Percentiles rank a stretch among this genome's conserved stretches.
These are phyloP conservation scores for Spiraea crenata DNA, from an alignment of 331 rosid genomes.

Conservation along the genomic window DNA sequence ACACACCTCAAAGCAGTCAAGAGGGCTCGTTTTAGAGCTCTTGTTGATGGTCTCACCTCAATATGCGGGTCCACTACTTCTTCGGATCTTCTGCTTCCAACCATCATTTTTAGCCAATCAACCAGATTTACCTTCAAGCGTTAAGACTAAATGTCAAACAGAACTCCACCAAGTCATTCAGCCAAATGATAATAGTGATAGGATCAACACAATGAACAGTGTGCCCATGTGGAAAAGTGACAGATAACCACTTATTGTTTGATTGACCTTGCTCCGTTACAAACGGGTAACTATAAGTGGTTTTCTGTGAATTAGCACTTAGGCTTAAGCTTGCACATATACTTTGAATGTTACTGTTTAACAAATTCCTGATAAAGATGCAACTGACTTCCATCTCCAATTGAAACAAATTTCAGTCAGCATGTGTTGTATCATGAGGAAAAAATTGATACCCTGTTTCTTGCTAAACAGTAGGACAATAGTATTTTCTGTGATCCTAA, in stretches of 20 bases:
- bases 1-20: conserved; percentile 92
- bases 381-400: too few species aligned
- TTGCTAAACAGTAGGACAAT: too few species aligned
- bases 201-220: not conserved
- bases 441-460: too few species aligned
- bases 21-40: conserved; percentile 79
- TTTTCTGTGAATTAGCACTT: not conserved
- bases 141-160: conserved; percentile 16
- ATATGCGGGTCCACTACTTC: conserved; percentile 89
- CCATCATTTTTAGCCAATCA: conserved; percentile 97
- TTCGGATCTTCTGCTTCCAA: conserved; percentile 82
- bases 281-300: not conserved
- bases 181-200: conserved; percentile 4
- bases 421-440: too few species aligned
- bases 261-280: not conserved
- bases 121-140: conserved; percentile 75
- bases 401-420: too few species aligned
- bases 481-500: too few species aligned
- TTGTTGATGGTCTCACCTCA: conserved; percentile 73
- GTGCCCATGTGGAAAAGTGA: not conserved
- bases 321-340: too few species aligned
- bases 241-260: not conserved
- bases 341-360: too few species aligned
- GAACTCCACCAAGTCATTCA: not conserved
- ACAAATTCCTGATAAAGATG: too few species aligned